Conservation (phyloP, 169 alveolate species). For the Perkinsus olseni region DNA sequence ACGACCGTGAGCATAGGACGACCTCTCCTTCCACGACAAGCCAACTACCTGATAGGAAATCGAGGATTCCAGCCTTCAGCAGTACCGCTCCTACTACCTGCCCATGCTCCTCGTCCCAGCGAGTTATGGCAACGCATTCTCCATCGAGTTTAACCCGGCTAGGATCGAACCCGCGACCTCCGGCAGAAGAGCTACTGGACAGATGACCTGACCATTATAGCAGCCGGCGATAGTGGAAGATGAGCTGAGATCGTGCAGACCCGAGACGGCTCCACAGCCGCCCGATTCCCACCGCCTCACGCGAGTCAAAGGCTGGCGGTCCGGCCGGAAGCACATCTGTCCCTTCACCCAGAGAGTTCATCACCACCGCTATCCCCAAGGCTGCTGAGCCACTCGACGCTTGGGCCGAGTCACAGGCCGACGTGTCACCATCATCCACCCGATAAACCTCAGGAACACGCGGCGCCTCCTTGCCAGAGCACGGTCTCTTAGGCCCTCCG, state of each 20-base stretch:
- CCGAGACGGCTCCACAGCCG: not conserved
- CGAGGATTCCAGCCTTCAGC: not conserved
- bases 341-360: not conserved
- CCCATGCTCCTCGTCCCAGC: not conserved
- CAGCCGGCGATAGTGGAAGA: too few species aligned
- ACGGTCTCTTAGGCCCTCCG: not conserved
- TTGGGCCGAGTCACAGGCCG: not conserved
- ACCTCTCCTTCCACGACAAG: not conserved
- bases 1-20: not conserved
- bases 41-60: not conserved
- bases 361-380: not conserved
- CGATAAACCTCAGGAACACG: not conserved
- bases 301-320: too few species aligned
- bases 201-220: too few species aligned
- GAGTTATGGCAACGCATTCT: not conserved
- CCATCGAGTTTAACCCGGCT: not conserved
- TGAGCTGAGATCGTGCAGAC: not conserved
- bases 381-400: not conserved
- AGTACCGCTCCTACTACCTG: not conserved
- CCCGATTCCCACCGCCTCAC: not conserved
- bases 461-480: not conserved
- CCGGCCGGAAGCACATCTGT: too few species aligned
- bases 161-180: not conserved
- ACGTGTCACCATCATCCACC: not conserved
- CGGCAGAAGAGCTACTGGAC: not conserved